These are phyloP conservation scores for Trypanosoma boissoni DNA, from an alignment of 208 protist genomes.

Conservation along the genomic window DNA sequence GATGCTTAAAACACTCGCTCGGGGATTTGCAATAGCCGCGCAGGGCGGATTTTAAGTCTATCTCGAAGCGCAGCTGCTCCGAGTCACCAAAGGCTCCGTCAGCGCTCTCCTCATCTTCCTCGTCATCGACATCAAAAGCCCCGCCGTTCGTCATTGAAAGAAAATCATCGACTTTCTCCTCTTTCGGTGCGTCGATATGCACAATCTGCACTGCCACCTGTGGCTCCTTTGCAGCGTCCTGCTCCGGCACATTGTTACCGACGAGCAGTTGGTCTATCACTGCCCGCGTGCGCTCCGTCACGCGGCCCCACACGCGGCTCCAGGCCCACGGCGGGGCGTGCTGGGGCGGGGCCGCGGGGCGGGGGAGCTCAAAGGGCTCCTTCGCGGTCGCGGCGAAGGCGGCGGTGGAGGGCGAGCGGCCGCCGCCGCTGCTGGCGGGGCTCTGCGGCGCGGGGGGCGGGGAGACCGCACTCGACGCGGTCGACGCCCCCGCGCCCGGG, in stretches of 20 bases:
- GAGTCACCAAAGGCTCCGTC: constrained; percentile 31
- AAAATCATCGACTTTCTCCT: background rate
- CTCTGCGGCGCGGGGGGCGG: too few species aligned
- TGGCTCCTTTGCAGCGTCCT: background rate
- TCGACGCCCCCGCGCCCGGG: background rate
- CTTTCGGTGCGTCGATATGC: background rate
- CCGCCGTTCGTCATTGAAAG: too few species aligned
- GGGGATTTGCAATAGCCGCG: constrained; percentile 58
- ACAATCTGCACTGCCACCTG: background rate
- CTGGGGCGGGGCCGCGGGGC: too few species aligned
- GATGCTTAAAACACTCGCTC: constrained; percentile 67
- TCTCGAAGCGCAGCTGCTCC: constrained; percentile 40
- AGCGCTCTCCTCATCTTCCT: constrained; percentile 28
- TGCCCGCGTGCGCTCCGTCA: background rate
- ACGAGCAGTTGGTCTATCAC: too few species aligned
- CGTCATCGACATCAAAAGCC: background rate
- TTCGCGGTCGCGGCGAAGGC: too few species aligned
- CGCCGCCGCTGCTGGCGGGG: too few species aligned
- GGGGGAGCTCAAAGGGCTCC: too few species aligned
- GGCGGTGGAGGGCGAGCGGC: too few species aligned
- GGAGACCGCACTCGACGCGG: background rate
- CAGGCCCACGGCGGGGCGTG: background rate
- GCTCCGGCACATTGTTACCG: too few species aligned
- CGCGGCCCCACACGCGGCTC: constrained; percentile 1
- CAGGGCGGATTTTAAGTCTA: constrained; percentile 69